These are phyloP conservation scores for Xylaria curta DNA, from an alignment of 495 filamentous ascomycete genomes.

Conservation along the genomic window DNA sequence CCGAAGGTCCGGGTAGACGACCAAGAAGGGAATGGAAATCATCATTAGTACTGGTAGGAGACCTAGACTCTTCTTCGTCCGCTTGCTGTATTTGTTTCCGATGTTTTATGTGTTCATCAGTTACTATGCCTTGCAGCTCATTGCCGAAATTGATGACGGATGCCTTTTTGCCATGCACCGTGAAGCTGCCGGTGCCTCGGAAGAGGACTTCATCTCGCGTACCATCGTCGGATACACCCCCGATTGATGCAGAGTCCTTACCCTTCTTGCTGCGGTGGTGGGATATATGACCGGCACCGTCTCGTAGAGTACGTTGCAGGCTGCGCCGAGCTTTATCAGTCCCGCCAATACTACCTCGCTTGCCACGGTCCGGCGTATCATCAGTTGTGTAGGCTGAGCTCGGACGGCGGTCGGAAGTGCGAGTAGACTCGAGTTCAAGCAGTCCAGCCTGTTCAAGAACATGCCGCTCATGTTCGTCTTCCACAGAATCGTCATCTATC, in stretches of 20 bases:
- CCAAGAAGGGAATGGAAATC: slow-evolving; percentile 47
- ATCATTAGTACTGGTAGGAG: slow-evolving; percentile 37
- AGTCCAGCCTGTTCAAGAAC: slow-evolving; percentile 60
- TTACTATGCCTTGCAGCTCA: slow-evolving; percentile 80
- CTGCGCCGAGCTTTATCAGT: slow-evolving; percentile 71
- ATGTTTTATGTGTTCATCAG: slow-evolving; percentile 73
- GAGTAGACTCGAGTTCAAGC: slow-evolving; percentile 38
- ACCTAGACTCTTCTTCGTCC: slow-evolving; percentile 40
- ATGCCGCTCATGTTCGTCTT: slow-evolving; percentile 34
- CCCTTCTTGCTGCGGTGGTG: slow-evolving; percentile 78
- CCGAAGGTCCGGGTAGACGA: slow-evolving; percentile 40
- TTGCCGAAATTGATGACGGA: slow-evolving; percentile 93
- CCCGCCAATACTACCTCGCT: slow-evolving; percentile 33
- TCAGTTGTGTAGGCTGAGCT: slow-evolving; percentile 39
- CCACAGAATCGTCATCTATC: slow-evolving; percentile 52
- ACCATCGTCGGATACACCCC: slow-evolving; percentile 66
- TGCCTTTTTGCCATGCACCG: slow-evolving; percentile 96
- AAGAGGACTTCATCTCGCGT: slow-evolving; percentile 69
- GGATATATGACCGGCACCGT: slow-evolving; percentile 67
- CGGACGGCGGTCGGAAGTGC: slow-evolving; percentile 39
- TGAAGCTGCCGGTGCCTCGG: slow-evolving; percentile 85
- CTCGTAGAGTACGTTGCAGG: slow-evolving; percentile 91
- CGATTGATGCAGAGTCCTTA: slow-evolving; percentile 72
- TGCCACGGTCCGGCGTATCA: slow-evolving; percentile 43
- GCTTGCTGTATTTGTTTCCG: slow-evolving; percentile 44